Percentiles rank a stretch among this genome's conserved stretches.
phyloP scores from a whole-genome alignment of 257 asterid species.

The Solanum corneliomulleri region DNA sequence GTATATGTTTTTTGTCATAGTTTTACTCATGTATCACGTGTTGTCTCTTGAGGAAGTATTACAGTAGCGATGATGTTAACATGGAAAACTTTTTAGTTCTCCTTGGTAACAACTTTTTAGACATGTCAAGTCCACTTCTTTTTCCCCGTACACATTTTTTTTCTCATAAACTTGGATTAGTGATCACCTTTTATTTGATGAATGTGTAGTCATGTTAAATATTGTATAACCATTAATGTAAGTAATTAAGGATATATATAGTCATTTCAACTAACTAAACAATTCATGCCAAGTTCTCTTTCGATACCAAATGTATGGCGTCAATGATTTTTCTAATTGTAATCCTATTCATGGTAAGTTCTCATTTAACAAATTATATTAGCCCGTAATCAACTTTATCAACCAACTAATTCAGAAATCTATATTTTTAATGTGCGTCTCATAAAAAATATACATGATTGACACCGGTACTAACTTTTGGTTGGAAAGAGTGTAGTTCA shows the following conservation, averaged over 20 bases:
- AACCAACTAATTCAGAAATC: neutral
- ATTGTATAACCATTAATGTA: no score
- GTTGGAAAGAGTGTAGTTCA: no score
- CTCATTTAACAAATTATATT: neutral
- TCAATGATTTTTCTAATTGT: neutral
- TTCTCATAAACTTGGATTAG: neutral
- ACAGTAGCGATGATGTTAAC: no score
- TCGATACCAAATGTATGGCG: neutral
- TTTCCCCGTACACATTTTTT: neutral
- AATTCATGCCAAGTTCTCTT: neutral
- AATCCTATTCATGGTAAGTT: neutral
- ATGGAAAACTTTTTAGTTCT: no score
- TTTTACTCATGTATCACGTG: no score
- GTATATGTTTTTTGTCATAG: no score
- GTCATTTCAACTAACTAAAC: neutral
- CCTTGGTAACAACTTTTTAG: neutral
- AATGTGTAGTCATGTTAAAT: neutral
- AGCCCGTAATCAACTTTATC: neutral
- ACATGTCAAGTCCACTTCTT: neutral
- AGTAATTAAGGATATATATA: neutral
- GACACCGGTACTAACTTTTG: neutral
- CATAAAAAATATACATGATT: neutral
- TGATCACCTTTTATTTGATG: neutral
- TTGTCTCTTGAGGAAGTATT: no score
- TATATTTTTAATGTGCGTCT: slow-evolving; percentile 12